Percentiles rank a stretch among this genome's conserved stretches.
These are phyloP conservation scores for Rhodotorula paludigena DNA, from an alignment of 768 basidiomycete species.

Conservation along the genomic window DNA sequence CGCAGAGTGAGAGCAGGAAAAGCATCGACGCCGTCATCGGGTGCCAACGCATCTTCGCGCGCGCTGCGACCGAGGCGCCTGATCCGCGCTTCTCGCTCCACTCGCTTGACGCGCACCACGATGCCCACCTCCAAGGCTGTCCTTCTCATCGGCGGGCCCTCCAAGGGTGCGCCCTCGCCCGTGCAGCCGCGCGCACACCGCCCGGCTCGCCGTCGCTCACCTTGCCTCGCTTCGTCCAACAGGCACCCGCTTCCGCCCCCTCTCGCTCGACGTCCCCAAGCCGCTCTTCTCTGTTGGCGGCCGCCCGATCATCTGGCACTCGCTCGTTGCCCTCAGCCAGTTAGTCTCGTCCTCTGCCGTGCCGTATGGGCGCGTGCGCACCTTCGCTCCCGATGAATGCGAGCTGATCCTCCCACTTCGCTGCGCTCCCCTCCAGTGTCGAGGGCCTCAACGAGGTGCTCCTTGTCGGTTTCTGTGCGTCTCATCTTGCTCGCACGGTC, in stretches of 20 bases:
- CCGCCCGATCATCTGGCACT: constrained; percentile 51
- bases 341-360: background rate
- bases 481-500: background rate
- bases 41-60: too few species aligned
- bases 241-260: constrained; percentile 36
- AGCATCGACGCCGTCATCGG: background rate
- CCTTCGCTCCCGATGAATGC: background rate
- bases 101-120: background rate
- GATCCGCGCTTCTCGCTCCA: background rate
- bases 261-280: constrained; percentile 46
- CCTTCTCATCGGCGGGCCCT: constrained; percentile 48
- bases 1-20: background rate
- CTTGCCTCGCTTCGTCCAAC: too few species aligned
- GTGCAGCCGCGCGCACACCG: too few species aligned
- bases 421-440: constrained; percentile 37
- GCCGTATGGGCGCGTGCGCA: background rate
- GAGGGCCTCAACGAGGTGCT: constrained; percentile 48
- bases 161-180: constrained; percentile 44
- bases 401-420: background rate
- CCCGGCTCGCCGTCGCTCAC: background rate
- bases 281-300: constrained; percentile 51
- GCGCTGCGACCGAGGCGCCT: background rate
- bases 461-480: constrained; percentile 49
- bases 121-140: constrained; percentile 46
- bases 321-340: constrained; percentile 48